A percentile compares a stretch with the other conserved stretches of the same genome.
Conservation (phyloP, 441 rosid genomes). For the Eutrema salsugineum region DNA sequence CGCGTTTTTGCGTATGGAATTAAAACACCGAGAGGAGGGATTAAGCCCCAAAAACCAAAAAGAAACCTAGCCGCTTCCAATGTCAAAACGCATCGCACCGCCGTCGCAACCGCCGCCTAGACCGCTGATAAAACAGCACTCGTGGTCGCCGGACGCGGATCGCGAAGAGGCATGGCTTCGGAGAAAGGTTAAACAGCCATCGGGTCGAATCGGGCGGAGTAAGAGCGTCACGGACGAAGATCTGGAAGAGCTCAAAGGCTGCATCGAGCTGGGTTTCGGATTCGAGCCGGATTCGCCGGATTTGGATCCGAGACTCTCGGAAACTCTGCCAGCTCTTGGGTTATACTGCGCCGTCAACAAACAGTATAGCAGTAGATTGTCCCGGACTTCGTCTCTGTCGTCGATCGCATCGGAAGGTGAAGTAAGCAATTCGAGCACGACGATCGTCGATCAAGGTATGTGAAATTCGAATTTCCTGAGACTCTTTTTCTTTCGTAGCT, state of each 20-base stretch:
- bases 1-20: constrained; percentile 14
- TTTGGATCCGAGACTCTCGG: constrained; percentile 58
- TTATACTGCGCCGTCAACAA: constrained; percentile 66
- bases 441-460: constrained; percentile 55
- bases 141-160: constrained; percentile 70
- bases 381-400: constrained; percentile 50
- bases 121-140: constrained; percentile 50
- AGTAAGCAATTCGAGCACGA: constrained; percentile 26
- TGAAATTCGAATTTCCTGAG: background rate
- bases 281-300: constrained; percentile 63
- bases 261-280: constrained; percentile 82
- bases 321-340: constrained; percentile 66
- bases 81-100: constrained; percentile 31
- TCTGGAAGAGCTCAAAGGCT: constrained; percentile 70
- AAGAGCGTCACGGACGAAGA: constrained; percentile 75
- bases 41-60: background rate
- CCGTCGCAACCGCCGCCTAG: constrained; percentile 34
- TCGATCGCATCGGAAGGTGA: constrained; percentile 52
- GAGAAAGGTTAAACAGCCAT: constrained; percentile 35
- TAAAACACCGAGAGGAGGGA: background rate
- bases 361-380: constrained; percentile 43
- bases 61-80: constrained; percentile 19
- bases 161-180: constrained; percentile 76
- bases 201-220: constrained; percentile 33
- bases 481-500: background rate